Conservation (phyloP, 2,329 filamentous ascomycete genomes). For the Mycosphaerelloides madeirae region DNA sequence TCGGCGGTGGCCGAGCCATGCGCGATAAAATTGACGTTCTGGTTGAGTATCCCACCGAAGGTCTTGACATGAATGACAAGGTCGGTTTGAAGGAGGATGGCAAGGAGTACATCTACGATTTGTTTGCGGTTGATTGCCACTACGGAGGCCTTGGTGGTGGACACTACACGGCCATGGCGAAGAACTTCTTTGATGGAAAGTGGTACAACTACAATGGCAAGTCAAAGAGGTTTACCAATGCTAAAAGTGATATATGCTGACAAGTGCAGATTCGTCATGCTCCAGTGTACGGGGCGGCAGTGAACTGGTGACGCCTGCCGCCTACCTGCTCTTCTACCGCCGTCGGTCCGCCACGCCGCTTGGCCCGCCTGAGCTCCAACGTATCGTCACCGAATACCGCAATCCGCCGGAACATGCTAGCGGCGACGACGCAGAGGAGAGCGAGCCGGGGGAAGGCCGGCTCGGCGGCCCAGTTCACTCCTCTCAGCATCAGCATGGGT, state of each 20-base stretch:
- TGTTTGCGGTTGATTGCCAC: conserved; percentile 95
- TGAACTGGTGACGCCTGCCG: conserved; percentile 55
- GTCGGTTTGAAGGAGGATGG: conserved; percentile 76
- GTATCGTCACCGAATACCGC: conserved; percentile 62
- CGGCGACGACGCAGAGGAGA: conserved; percentile 36
- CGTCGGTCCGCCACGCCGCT: conserved; percentile 72
- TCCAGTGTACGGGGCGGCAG: conserved; percentile 19
- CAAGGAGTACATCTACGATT: conserved; percentile 80
- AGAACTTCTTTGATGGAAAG: conserved; percentile 80
- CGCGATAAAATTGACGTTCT: conserved; percentile 87
- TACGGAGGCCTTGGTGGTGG: conserved; percentile 89
- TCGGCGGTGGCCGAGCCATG: conserved; percentile 76
- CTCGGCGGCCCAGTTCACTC: conserved; percentile 74
- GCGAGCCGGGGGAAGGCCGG: conserved; percentile 72
- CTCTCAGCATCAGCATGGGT: conserved; percentile 62
- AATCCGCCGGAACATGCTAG: conserved; percentile 40
- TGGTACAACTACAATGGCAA: conserved; percentile 98
- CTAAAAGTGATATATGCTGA: neutral
- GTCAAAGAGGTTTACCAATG: conserved; percentile 29
- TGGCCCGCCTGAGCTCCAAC: conserved; percentile 69
- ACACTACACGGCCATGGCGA: conserved; percentile 91
- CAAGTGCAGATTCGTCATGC: conserved; percentile 52
- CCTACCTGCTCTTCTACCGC: conserved; percentile 94
- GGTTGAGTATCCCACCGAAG: conserved; percentile 87
- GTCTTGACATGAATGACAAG: conserved; percentile 73